phyloP scores from a whole-genome alignment of 1,284 basidiomycete species.

The Puccinia novopanici region DNA sequence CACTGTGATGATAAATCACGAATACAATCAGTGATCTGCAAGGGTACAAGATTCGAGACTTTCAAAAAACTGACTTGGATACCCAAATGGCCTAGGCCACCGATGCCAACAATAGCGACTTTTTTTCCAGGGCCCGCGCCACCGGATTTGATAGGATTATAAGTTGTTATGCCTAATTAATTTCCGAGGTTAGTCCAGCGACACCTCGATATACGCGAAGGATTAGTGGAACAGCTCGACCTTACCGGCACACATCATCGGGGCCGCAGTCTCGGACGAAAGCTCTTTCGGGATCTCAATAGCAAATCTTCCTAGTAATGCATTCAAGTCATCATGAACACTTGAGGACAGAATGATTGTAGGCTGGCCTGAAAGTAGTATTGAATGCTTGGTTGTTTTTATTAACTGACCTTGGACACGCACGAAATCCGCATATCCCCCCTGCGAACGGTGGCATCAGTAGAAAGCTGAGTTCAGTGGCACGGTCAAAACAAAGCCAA shows the following conservation, averaged over 20 bases:
- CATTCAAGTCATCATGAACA: no score
- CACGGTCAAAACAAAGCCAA: neutral
- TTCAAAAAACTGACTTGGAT: slow-evolving; percentile 20
- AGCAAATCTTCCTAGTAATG: slow-evolving; percentile 50
- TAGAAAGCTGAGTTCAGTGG: neutral
- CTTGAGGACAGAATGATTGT: no score
- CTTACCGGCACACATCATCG: slow-evolving; percentile 51
- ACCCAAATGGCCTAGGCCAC: slow-evolving; percentile 42
- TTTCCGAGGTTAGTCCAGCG: neutral
- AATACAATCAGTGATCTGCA: neutral
- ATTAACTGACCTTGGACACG: slow-evolving; percentile 38
- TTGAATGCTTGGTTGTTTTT: no score
- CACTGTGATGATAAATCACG: slow-evolving; percentile 9
- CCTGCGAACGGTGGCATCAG: slow-evolving; percentile 1
- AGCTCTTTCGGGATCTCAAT: slow-evolving; percentile 43
- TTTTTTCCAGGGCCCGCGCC: slow-evolving; percentile 46
- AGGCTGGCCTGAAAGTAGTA: no score
- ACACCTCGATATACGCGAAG: neutral
- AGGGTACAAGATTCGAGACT: neutral
- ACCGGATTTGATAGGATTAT: slow-evolving; percentile 42
- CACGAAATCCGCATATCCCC: slow-evolving; percentile 45
- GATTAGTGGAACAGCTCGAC: neutral
- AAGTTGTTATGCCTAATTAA: slow-evolving; percentile 34
- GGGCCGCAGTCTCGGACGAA: slow-evolving; percentile 47
- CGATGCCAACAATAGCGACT: slow-evolving; percentile 46